Evolutionary conservation across 768 basidiomycete genomes (phyloP).

Genomic region (Galerina sulciceps): DNA sequence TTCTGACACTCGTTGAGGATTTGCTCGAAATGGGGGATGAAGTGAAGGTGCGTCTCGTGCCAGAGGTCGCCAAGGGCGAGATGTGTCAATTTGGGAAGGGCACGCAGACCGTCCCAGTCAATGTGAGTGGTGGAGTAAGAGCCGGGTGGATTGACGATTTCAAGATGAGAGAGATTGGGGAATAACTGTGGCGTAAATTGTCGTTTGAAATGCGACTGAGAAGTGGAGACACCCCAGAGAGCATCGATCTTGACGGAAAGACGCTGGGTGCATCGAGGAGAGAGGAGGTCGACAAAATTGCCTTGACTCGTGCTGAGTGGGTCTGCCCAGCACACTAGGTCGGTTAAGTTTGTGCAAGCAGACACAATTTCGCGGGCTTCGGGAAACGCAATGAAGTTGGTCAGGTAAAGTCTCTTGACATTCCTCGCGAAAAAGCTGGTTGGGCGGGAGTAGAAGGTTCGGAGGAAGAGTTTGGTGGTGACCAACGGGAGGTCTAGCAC

Average conservation of each 20-base stretch:
- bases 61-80: conserved; percentile 32
- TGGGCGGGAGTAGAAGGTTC: conserved; percentile 31
- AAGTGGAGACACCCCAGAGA: conserved; percentile 13
- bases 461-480: conserved; percentile 27
- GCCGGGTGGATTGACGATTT: conserved; percentile 30
- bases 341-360: conserved; percentile 27
- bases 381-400: conserved; percentile 20
- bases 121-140: conserved; percentile 6
- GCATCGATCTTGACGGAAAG: conserved; percentile 27
- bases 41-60: conserved; percentile 12
- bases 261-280: conserved; percentile 14
- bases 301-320: conserved; percentile 1
- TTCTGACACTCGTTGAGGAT: conserved; percentile 20
- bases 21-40: conserved; percentile 21
- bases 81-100: conserved; percentile 35
- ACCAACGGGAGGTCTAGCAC: conserved; percentile 24
- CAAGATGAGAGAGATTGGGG: conserved; percentile 30
- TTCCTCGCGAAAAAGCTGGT: conserved; percentile 31
- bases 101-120: conserved; percentile 29
- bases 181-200: conserved; percentile 17
- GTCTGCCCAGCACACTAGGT: conserved; percentile 32
- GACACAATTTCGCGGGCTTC: conserved; percentile 25
- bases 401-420: conserved; percentile 31
- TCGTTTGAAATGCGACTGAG: neutral
- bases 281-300: conserved; percentile 8